These are phyloP conservation scores for Emmonsia crescens DNA, from an alignment of 2,329 filamentous ascomycete genomes.

Conservation along the genomic window DNA sequence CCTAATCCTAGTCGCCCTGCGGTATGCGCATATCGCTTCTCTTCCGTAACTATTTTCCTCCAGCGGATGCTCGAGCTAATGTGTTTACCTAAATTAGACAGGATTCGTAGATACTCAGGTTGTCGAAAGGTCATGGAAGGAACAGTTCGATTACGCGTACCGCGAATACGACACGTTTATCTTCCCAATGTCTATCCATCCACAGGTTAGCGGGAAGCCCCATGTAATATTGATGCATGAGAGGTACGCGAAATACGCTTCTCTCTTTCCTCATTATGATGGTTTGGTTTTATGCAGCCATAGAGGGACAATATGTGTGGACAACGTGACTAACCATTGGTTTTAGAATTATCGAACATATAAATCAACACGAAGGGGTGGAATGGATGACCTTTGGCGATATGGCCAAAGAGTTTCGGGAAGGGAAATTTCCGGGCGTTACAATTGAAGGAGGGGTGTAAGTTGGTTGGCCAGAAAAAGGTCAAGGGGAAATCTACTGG, in stretches of 20 bases:
- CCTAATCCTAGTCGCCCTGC: slow-evolving; percentile 2
- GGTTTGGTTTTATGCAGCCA: not conserved
- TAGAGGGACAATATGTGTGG: not conserved
- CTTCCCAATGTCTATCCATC: not conserved
- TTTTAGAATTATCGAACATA: not conserved
- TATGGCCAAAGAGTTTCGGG: not conserved
- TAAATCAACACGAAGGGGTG: not conserved
- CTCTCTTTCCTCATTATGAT: not conserved
- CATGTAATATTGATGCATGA: not conserved
- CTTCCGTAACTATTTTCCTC: not conserved
- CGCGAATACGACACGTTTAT: not conserved
- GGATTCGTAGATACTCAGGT: not conserved
- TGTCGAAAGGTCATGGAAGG: not conserved
- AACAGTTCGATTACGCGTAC: not conserved
- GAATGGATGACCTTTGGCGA: not conserved
- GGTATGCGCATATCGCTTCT: not conserved
- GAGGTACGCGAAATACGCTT: not conserved
- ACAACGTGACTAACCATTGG: not conserved
- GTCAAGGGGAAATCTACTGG: not conserved
- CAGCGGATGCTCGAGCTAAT: too few species aligned
- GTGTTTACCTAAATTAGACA: not conserved
- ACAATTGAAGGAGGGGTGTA: not conserved
- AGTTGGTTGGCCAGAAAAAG: not conserved
- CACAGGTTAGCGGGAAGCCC: not conserved
- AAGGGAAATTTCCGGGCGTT: not conserved